Evolutionary conservation across 2,329 filamentous ascomycete species (phyloP).

Genomic region (Fusarium nematophilum): DNA sequence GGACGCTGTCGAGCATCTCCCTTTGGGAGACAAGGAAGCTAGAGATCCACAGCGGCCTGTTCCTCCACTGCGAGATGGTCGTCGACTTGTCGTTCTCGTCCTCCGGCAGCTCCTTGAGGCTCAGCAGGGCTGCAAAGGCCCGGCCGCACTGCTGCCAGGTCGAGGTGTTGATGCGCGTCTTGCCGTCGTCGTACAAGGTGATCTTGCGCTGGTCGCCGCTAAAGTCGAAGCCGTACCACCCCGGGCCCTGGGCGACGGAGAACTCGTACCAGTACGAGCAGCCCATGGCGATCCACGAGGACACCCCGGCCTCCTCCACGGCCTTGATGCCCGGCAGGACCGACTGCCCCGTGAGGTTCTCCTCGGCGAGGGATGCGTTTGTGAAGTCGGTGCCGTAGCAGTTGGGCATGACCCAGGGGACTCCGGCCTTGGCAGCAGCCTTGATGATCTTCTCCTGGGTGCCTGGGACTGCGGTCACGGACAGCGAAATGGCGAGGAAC

Average conservation of each 20-base stretch:
- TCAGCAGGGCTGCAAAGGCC: conserved; percentile 62
- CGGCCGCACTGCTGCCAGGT: conserved; percentile 70
- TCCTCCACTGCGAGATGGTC: conserved; percentile 49
- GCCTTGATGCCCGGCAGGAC: conserved; percentile 46
- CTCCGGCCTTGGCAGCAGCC: conserved; percentile 65
- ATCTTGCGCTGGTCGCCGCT: conserved; percentile 48
- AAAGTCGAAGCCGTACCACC: conserved; percentile 63
- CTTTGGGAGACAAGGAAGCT: conserved; percentile 70
- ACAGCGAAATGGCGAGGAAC: conserved; percentile 67
- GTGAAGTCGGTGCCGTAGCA: conserved; percentile 55
- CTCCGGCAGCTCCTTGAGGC: conserved; percentile 58
- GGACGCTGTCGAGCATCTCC: conserved; percentile 71
- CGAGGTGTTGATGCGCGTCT: conserved; percentile 64
- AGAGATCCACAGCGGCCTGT: conserved; percentile 61
- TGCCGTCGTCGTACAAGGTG: conserved; percentile 67
- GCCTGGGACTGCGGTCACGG: conserved; percentile 54
- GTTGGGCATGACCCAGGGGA: conserved; percentile 68
- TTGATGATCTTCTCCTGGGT: conserved; percentile 62
- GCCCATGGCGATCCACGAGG: conserved; percentile 61
- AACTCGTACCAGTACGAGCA: conserved; percentile 69
- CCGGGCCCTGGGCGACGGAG: conserved; percentile 54
- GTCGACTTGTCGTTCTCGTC: conserved; percentile 47
- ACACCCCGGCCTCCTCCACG: conserved; percentile 54
- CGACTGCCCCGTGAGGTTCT: conserved; percentile 43
- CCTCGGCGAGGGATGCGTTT: conserved; percentile 52